These are phyloP conservation scores for Pugionium cornutum DNA, from an alignment of 345 rosid genomes.

Conservation along the genomic window DNA sequence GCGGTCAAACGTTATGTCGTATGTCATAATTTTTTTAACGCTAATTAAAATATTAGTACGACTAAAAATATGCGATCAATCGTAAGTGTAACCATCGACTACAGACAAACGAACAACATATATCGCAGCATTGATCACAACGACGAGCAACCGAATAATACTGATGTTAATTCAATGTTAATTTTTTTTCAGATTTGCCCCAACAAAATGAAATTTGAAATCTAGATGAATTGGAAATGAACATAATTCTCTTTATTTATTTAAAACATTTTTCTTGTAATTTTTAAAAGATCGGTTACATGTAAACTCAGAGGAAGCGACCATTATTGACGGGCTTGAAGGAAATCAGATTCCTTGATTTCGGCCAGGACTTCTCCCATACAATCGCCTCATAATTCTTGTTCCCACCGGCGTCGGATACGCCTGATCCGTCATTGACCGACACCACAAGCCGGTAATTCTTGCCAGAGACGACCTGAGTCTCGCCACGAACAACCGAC, in stretches of 20 bases:
- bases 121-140: too few relatives aligned
- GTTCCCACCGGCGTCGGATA: not conserved
- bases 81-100: too few relatives aligned
- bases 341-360: conserved; percentile 47
- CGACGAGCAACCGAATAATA: too few relatives aligned
- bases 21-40: too few relatives aligned
- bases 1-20: too few relatives aligned
- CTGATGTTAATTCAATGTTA: too few relatives aligned
- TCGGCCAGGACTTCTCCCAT: conserved; percentile 53
- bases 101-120: too few relatives aligned
- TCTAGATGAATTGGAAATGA: not conserved
- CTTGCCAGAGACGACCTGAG: conserved; percentile 55
- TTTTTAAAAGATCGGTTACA: conserved; percentile 12
- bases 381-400: conserved; percentile 50
- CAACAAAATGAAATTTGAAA: not conserved
- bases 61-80: too few relatives aligned
- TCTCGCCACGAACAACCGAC: conserved; percentile 48
- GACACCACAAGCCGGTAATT: conserved; percentile 50
- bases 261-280: not conserved
- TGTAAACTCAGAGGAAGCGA: not conserved
- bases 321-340: conserved; percentile 33
- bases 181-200: too few relatives aligned
- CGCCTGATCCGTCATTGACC: conserved; percentile 15
- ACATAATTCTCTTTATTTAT: not conserved
- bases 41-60: too few relatives aligned